phyloP scores from a whole-genome alignment of 108 stramenopile species.

The Skeletonema costatum region DNA sequence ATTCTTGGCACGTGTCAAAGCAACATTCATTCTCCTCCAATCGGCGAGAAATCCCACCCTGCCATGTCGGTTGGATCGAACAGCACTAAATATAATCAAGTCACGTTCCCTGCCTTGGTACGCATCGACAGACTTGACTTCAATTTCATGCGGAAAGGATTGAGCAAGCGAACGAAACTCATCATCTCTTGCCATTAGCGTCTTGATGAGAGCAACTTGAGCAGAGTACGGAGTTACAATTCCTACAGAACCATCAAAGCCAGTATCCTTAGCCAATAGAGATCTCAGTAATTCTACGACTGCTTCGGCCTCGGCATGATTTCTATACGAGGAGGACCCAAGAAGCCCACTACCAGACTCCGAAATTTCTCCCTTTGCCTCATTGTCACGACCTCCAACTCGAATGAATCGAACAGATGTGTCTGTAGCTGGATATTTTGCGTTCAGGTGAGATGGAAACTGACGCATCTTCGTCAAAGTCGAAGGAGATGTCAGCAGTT shows the following conservation, averaged over 20 bases:
- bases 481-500: slow-evolving; percentile 67
- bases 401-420: slow-evolving; percentile 65
- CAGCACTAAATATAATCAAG: slow-evolving; percentile 91
- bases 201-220: slow-evolving; percentile 90
- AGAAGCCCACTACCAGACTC: slow-evolving; percentile 14
- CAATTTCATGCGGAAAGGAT: slow-evolving; percentile 57
- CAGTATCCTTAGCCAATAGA: slow-evolving; percentile 46
- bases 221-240: slow-evolving; percentile 96
- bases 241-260: slow-evolving; percentile 68
- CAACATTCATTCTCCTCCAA: slow-evolving; percentile 97
- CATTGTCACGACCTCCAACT: slow-evolving; percentile 77
- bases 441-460: slow-evolving; percentile 51
- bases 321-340: slow-evolving; percentile 46
- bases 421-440: slow-evolving; percentile 40
- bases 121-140: slow-evolving; percentile 92
- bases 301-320: slow-evolving; percentile 70
- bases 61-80: slow-evolving; percentile 92
- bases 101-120: slow-evolving; percentile 96
- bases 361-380: slow-evolving; percentile 51
- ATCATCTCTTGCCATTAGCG: slow-evolving; percentile 59
- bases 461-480: slow-evolving; percentile 50
- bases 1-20: slow-evolving; percentile 92
- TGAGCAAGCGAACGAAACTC: slow-evolving; percentile 45
- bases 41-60: slow-evolving; percentile 95
- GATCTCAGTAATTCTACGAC: slow-evolving; percentile 56